Evolutionary conservation across 2,329 filamentous ascomycete genomes (phyloP), one percentile per base, ranked within the genome.

Genomic region (Colletotrichum horii): DNA sequence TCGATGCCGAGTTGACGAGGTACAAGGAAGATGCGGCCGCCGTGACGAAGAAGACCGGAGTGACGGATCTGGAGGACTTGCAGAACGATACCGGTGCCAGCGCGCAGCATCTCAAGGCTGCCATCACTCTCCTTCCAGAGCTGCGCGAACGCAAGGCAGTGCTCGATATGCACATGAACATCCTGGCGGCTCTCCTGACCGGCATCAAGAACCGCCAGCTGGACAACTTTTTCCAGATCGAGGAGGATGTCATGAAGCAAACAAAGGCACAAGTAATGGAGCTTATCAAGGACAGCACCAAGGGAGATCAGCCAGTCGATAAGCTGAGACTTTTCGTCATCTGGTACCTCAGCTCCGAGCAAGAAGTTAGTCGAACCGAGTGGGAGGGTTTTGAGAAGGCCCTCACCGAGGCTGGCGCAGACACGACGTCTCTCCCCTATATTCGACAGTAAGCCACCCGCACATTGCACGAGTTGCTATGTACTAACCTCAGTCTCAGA

Each of bases 141-240:
- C 89, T 99, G 78, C 91, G 96, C 77, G 97, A 98, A 84, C 93
- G 97, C 75, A 99, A 99, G 83, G 93, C 93, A n/a, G 91, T 94
- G 24, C 90, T 99, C 7, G 97, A 98, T 82, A 98, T 98, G 94
- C 97, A 99, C 84, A 99, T 99, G 97, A 96, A 95, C 80, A 96
- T 96, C 74, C 89, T 94, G 6, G 94, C 93, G n/a, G 92, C 92
- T 5, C 78, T 86, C 15, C 76, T 86, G 66, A 85, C 79, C 6
- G 79, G 79, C 80, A 96, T 96, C 94, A 98, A 98, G 83, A 95
- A 98, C 79, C 93, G 97, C 19, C 96, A 98, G 83, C 89, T 99
- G 8, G 97, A 99, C 83, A 97, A 97, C 83, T 99, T 95, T 85
- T 99, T 97, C 87, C 95, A 98, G 82, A 88, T 98, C 8, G 97